Evolutionary conservation across 2,329 filamentous ascomycete species (phyloP).

Genomic region (Lachnum nothofagi): DNA sequence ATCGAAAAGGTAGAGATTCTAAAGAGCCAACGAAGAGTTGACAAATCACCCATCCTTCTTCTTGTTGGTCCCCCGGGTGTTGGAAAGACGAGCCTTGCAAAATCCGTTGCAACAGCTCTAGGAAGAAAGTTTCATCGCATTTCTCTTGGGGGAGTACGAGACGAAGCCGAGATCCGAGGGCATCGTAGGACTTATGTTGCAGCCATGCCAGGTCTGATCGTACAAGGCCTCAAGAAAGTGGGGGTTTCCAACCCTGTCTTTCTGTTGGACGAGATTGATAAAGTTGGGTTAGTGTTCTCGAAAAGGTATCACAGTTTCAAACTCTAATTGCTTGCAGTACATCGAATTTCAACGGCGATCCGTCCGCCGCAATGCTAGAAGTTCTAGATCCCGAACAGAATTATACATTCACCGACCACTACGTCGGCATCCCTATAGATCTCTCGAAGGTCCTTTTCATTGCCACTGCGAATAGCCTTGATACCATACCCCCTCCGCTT

Average conservation of each 20-base stretch:
- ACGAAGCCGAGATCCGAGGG: constrained; percentile 94
- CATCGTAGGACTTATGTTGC: constrained; percentile 95
- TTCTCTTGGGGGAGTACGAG: constrained; percentile 88
- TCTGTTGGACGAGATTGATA: constrained; percentile 95
- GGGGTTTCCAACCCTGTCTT: constrained; percentile 94
- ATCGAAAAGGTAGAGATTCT: constrained; percentile 64
- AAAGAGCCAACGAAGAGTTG: constrained; percentile 76
- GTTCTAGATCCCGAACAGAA: constrained; percentile 98
- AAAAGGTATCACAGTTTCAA: background rate
- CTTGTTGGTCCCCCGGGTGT: constrained; percentile 90
- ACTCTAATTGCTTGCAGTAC: constrained; percentile 41
- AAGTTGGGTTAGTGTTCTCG: constrained; percentile 54
- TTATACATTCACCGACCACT: constrained; percentile 89
- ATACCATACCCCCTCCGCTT: constrained; percentile 90
- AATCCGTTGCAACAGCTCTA: constrained; percentile 84
- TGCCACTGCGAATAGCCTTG: constrained; percentile 88
- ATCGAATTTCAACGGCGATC: constrained; percentile 89
- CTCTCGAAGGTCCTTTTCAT: constrained; percentile 96
- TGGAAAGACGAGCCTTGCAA: constrained; percentile 91
- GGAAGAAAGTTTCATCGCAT: constrained; percentile 96
- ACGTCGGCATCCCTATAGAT: constrained; percentile 91
- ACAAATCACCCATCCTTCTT: constrained; percentile 93
- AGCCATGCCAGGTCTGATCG: constrained; percentile 95
- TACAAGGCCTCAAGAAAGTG: constrained; percentile 90
- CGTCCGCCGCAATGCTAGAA: constrained; percentile 94